phyloP scores from a whole-genome alignment of 2,329 filamentous ascomycete genomes.

The Alternaria solani region DNA sequence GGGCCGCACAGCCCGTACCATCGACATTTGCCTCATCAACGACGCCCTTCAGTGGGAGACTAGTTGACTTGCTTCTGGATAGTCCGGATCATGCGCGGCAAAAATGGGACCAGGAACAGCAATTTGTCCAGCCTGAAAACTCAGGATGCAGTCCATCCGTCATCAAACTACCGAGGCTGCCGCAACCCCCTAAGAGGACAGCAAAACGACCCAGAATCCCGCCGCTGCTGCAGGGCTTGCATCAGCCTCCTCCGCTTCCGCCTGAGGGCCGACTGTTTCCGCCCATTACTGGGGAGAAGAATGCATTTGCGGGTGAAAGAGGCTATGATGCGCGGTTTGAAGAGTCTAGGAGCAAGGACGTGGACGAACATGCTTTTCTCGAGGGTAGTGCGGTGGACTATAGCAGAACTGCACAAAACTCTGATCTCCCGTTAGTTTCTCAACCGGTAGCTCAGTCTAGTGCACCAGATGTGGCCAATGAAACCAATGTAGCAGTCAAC shows the following conservation, averaged over 20 bases:
- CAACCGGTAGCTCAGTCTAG: conserved; percentile 1
- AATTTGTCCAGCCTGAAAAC: conserved; percentile 21
- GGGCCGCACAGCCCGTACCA: conserved; percentile 17
- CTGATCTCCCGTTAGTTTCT: background rate
- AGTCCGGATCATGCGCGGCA: conserved; percentile 24
- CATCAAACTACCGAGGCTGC: conserved; percentile 52
- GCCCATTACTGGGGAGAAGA: conserved; percentile 63
- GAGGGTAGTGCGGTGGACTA: conserved; percentile 4
- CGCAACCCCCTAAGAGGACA: conserved; percentile 41
- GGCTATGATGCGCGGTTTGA: conserved; percentile 21
- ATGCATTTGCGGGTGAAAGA: conserved; percentile 26
- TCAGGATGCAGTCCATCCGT: conserved; percentile 30
- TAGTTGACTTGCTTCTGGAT: conserved; percentile 41
- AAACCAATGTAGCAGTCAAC: background rate
- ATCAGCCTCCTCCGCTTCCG: conserved; percentile 65
- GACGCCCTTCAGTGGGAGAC: conserved; percentile 39
- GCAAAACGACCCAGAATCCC: conserved; percentile 53
- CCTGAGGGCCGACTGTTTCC: conserved; percentile 66
- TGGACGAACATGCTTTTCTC: conserved; percentile 14
- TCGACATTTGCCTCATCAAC: conserved; percentile 20
- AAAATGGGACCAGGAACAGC: conserved; percentile 33
- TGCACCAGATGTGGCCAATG: background rate
- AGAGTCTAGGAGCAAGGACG: conserved; percentile 19
- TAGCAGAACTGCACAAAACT: background rate
- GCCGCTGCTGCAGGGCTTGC: conserved; percentile 65